phyloP scores from a whole-genome alignment of 2,329 filamentous ascomycete species.

The Mycogone perniciosa region DNA sequence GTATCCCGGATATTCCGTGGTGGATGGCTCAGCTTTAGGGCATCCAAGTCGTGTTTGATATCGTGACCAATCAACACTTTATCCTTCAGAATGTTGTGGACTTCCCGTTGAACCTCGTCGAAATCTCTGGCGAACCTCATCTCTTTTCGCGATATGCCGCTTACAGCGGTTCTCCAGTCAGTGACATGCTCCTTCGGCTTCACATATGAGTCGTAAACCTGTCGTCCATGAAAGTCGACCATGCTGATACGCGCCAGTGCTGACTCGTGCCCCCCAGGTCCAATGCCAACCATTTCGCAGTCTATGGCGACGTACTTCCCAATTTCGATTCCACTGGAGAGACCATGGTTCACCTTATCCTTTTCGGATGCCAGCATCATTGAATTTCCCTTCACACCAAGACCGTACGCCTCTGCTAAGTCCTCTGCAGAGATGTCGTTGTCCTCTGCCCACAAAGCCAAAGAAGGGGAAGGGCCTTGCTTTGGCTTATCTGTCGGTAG shows the following conservation, averaged over 20 bases:
- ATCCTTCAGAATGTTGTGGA: constrained; percentile 62
- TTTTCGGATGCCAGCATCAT: constrained; percentile 39
- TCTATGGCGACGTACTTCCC: constrained; percentile 92
- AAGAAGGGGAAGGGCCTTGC: constrained; percentile 43
- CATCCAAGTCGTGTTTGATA: constrained; percentile 70
- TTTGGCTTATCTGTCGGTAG: constrained; percentile 33
- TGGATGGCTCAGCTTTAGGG: constrained; percentile 72
- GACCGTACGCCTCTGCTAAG: constrained; percentile 55
- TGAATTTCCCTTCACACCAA: constrained; percentile 44
- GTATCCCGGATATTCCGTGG: constrained; percentile 78
- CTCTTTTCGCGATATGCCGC: constrained; percentile 69
- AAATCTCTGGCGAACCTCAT: constrained; percentile 66
- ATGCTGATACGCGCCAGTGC: constrained; percentile 80
- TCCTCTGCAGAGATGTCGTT: constrained; percentile 55
- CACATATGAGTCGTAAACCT: constrained; percentile 93
- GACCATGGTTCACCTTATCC: constrained; percentile 57
- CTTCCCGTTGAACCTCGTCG: constrained; percentile 66
- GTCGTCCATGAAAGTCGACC: constrained; percentile 88
- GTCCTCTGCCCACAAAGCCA: constrained; percentile 55
- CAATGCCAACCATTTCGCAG: constrained; percentile 96
- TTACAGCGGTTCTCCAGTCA: constrained; percentile 84
- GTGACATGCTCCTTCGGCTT: constrained; percentile 70
- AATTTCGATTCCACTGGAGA: constrained; percentile 56
- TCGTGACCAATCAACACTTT: constrained; percentile 80
- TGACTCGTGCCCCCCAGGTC: constrained; percentile 61